These are phyloP conservation scores for Hyphopichia khmerensis DNA, from an alignment of 1,139 yeast genomes.

Conservation along the genomic window DNA sequence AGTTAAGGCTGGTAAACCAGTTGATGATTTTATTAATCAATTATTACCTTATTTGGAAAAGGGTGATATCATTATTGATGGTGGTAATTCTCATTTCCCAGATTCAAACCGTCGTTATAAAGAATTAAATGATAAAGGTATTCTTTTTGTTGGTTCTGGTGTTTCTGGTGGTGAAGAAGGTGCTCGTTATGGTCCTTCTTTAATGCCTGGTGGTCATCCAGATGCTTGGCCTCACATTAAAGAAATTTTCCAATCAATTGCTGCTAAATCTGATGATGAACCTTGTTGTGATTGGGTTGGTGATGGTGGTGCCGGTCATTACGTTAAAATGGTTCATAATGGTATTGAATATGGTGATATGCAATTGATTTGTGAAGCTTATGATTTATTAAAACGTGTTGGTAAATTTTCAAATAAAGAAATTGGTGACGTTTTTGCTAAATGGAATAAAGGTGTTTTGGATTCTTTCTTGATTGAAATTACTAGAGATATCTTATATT, in stretches of 20 bases:
- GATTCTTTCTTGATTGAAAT: conserved; percentile 97
- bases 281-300: conserved; percentile 99
- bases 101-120: conserved; percentile 96
- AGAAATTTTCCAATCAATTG: conserved; percentile 91
- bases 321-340: conserved; percentile 99
- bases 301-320: conserved; percentile 98
- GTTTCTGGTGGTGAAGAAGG: conserved; percentile 99
- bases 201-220: conserved; percentile 99
- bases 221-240: conserved; percentile 99
- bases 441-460: conserved; percentile 97
- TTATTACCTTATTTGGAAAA: conserved; percentile 88
- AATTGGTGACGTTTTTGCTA: conserved; percentile 87
- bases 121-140: conserved; percentile 83
- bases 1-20: conserved; percentile 97
- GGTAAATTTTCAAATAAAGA: conserved; percentile 90
- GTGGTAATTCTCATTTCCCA: conserved; percentile 99
- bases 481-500: conserved; percentile 91
- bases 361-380: conserved; percentile 98
- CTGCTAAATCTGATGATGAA: conserved; percentile 97
- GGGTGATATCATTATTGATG: conserved; percentile 98
- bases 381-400: conserved; percentile 91
- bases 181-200: conserved; percentile 98
- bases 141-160: conserved; percentile 96
- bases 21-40: conserved; percentile 86
- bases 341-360: conserved; percentile 99